Conservation (phyloP, 192 early-diverging fungal genomes). For the Coemansia sp. region DNA sequence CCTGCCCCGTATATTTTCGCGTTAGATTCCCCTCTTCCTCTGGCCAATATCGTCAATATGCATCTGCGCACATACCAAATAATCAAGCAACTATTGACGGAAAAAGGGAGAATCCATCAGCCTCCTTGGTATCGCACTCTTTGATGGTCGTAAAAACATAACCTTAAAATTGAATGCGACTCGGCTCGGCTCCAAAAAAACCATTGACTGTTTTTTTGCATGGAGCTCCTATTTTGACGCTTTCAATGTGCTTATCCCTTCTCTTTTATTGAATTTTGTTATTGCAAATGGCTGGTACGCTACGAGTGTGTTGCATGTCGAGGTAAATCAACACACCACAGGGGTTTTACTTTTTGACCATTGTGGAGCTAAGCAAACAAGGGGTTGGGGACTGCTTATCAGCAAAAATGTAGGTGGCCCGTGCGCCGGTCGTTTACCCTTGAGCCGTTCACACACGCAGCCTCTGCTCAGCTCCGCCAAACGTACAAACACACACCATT, state of each 20-base stretch:
- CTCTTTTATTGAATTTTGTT: neutral
- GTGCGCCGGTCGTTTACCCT: neutral
- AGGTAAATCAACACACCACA: neutral
- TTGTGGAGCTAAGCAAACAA: no score
- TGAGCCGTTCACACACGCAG: neutral
- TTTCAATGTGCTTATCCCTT: no score
- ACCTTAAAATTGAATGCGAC: no score
- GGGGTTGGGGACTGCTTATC: no score
- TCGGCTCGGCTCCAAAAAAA: no score
- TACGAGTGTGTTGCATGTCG: neutral
- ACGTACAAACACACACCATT: neutral
- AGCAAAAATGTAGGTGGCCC: neutral
- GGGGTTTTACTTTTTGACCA: neutral
- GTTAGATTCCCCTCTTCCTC: no score
- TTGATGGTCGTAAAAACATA: no score
- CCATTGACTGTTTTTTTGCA: no score
- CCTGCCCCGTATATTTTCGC: neutral
- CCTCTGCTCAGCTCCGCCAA: neutral
- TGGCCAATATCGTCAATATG: no score
- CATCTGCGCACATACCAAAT: neutral
- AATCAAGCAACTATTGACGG: conserved; percentile 1
- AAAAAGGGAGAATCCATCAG: no score
- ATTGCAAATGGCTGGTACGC: neutral
- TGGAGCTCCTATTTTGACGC: no score
- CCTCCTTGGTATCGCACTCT: no score